Evolutionary conservation across 1,284 basidiomycete species (phyloP).

Genomic region (Pterulicium gracile): DNA sequence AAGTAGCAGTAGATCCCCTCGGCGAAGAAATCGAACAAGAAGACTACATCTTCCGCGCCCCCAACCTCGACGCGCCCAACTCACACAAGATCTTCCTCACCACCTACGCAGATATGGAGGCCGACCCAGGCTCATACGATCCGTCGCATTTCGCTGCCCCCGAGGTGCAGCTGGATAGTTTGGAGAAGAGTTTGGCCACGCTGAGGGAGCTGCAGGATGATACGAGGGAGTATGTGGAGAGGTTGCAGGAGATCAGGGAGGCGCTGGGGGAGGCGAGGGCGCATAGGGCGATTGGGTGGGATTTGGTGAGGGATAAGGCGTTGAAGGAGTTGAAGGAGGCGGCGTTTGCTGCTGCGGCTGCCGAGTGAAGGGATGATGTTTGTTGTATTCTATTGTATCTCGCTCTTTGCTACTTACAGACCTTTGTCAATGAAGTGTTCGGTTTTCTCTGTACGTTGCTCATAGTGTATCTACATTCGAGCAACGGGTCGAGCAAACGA

Average conservation of each 20-base stretch:
- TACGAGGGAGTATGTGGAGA: constrained; percentile 69
- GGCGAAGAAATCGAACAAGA: constrained; percentile 49
- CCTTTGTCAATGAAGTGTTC: no score
- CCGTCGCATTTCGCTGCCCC: constrained; percentile 51
- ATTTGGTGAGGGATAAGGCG: constrained; percentile 57
- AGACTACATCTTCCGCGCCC: constrained; percentile 40
- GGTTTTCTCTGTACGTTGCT: no score
- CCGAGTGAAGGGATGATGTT: constrained; percentile 14
- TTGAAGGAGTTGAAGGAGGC: constrained; percentile 61
- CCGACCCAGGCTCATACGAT: constrained; percentile 33
- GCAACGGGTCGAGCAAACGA: no score
- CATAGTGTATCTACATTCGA: no score
- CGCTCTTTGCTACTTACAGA: no score
- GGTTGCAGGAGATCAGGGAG: constrained; percentile 70
- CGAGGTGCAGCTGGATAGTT: constrained; percentile 50
- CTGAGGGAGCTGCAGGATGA: constrained; percentile 73
- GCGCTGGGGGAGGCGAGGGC: constrained; percentile 57
- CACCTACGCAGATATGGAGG: constrained; percentile 28
- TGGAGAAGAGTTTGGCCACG: constrained; percentile 62
- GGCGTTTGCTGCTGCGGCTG: constrained; percentile 31
- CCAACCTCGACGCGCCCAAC: constrained; percentile 51
- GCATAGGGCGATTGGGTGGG: constrained; percentile 65
- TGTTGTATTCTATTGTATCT: constrained; percentile 6
- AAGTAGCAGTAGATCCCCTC: constrained; percentile 57
- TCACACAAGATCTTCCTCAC: constrained; percentile 58